Percentiles rank a stretch among this genome's conserved stretches.
Conservation (phyloP, 305 asterid genomes). For the Fraxinus dipetala region DNA sequence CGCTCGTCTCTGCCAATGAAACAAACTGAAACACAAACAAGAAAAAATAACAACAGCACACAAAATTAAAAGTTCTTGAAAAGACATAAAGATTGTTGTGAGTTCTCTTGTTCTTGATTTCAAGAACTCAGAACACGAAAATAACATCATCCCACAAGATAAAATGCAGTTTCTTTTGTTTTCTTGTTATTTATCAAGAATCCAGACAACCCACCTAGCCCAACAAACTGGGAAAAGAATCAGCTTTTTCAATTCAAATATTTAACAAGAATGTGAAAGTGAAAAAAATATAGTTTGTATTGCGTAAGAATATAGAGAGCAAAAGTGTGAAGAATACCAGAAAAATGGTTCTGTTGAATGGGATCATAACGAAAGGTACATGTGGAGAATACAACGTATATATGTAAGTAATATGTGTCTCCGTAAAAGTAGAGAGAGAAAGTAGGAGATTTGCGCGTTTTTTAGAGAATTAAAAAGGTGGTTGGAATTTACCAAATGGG, state of each 20-base stretch:
- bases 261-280: constrained; percentile 22
- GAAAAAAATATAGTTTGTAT: not conserved
- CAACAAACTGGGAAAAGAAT: constrained; percentile 26
- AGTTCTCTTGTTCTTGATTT: not conserved
- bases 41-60: constrained; percentile 25
- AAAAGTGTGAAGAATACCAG: constrained; percentile 30
- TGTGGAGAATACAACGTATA: constrained; percentile 19
- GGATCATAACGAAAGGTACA: constrained; percentile 36
- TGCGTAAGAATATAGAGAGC: not conserved
- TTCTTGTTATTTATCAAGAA: constrained; percentile 20
- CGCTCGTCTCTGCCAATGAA: constrained; percentile 53
- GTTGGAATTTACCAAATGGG: constrained; percentile 30
- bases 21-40: constrained; percentile 27
- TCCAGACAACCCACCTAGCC: constrained; percentile 26
- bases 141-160: constrained; percentile 9
- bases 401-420: constrained; percentile 6
- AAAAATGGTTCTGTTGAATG: constrained; percentile 31
- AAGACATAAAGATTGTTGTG: not conserved
- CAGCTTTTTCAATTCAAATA: not conserved
- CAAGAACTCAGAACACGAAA: not conserved
- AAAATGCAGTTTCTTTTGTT: not conserved
- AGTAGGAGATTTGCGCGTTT: constrained; percentile 37
- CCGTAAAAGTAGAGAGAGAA: constrained; percentile 38
- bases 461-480: constrained; percentile 23
- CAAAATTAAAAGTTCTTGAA: not conserved